phyloP scores from a whole-genome alignment of 2,329 filamentous ascomycete species.

The Fusarium praegraminearum region DNA sequence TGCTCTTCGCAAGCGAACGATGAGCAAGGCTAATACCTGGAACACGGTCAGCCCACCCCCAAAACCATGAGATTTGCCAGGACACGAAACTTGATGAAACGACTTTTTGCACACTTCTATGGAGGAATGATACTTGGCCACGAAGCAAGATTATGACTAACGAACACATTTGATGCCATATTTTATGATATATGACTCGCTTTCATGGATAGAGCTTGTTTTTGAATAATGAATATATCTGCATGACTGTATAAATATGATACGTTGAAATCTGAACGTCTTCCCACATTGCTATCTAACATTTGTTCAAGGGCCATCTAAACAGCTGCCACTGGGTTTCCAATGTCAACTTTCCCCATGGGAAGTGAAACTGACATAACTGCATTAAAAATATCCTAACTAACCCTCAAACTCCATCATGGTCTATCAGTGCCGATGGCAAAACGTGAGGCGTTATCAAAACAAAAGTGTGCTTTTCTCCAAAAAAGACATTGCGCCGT shows the following conservation, averaged over 20 bases:
- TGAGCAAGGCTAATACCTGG: slow-evolving; percentile 68
- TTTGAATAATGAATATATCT: slow-evolving; percentile 20
- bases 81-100: background rate
- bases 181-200: slow-evolving; percentile 24
- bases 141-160: slow-evolving; percentile 29
- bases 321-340: slow-evolving; percentile 6
- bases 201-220: slow-evolving; percentile 17
- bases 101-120: background rate
- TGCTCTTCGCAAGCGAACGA: slow-evolving; percentile 66
- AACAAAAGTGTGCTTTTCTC: slow-evolving; percentile 27
- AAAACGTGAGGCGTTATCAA: slow-evolving; percentile 29
- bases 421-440: slow-evolving; percentile 20
- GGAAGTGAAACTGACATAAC: slow-evolving; percentile 1
- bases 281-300: slow-evolving; percentile 7
- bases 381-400: slow-evolving; percentile 17
- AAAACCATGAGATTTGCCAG: slow-evolving; percentile 26
- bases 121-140: slow-evolving; percentile 8
- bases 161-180: slow-evolving; percentile 27
- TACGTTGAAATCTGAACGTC: slow-evolving; percentile 22
- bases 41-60: slow-evolving; percentile 55
- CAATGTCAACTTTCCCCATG: background rate
- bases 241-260: slow-evolving; percentile 6
- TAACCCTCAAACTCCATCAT: slow-evolving; percentile 39
- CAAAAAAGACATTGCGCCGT: slow-evolving; percentile 22
- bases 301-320: background rate